A percentile compares a stretch with the other conserved stretches of the same genome.
Conservation (phyloP, 352 stramenopile genomes). For the Thalassiosira allenii region DNA sequence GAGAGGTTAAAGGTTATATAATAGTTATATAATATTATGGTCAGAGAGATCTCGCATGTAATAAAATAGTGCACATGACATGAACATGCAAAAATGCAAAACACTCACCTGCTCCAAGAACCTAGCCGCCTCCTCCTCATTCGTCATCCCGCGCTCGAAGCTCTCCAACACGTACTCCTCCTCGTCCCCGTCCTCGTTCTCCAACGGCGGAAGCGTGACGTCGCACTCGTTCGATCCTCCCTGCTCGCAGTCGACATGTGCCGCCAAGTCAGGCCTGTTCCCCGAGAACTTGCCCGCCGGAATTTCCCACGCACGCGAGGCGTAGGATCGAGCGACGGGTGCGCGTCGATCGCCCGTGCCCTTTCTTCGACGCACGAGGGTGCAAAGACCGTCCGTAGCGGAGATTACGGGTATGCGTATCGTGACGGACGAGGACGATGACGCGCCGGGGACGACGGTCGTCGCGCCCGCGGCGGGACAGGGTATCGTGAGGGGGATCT, state of each 20-base stretch:
- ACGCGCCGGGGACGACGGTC: background rate
- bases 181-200: no score
- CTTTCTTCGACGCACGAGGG: background rate
- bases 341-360: background rate
- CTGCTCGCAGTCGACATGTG: background rate
- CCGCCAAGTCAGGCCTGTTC: no score
- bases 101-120: slow-evolving; percentile 78
- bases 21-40: no score
- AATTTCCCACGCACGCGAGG: background rate
- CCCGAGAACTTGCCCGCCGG: background rate
- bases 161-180: slow-evolving; percentile 38
- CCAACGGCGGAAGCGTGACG: slow-evolving; percentile 15
- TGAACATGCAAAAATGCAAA: no score
- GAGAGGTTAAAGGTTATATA: no score
- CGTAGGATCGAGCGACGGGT: slow-evolving; percentile 1
- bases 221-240: slow-evolving; percentile 14
- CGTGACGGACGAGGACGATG: background rate
- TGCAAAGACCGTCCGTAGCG: background rate
- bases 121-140: slow-evolving; percentile 44
- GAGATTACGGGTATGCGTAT: background rate
- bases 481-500: no score
- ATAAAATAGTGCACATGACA: no score
- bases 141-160: background rate
- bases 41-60: no score
- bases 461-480: background rate